phyloP scores from a whole-genome alignment of 78 protist genomes.

The Dictyostelium brefeldianum region DNA sequence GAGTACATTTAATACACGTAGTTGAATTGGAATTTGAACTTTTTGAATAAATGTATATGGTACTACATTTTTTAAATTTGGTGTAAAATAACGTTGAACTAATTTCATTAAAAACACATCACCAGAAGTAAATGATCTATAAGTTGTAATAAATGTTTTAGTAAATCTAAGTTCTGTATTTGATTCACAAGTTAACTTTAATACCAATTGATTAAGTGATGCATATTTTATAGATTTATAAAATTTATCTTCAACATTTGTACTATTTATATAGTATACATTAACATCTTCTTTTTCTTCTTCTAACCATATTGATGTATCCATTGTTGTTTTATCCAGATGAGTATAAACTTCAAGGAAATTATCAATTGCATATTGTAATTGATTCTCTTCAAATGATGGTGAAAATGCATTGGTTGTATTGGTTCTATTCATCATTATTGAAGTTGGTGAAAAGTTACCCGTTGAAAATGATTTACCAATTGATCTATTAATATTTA shows the following conservation, averaged over 20 bases:
- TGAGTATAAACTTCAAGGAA: background rate
- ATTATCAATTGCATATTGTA: background rate
- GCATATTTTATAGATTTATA: conserved; percentile 35
- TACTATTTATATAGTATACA: conserved; percentile 14
- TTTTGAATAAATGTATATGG: background rate
- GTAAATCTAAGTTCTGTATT: conserved; percentile 46
- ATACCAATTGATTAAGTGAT: conserved; percentile 32
- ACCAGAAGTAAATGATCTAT: conserved; percentile 46
- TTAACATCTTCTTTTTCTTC: conserved; percentile 12
- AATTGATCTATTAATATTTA: background rate
- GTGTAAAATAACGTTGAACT: conserved; percentile 51
- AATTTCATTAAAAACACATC: conserved; percentile 30
- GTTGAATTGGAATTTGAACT: conserved; percentile 50
- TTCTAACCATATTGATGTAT: conserved; percentile 27
- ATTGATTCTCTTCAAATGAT: conserved; percentile 4
- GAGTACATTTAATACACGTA: conserved; percentile 43
- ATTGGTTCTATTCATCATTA: background rate
- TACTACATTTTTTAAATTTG: background rate
- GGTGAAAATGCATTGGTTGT: background rate
- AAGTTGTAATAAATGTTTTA: conserved; percentile 52
- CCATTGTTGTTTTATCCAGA: background rate
- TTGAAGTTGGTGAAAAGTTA: conserved; percentile 1
- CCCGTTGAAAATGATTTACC: conserved; percentile 23
- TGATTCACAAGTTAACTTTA: conserved; percentile 50
- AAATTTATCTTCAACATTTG: background rate